phyloP scores from a whole-genome alignment of 2,329 filamentous ascomycete species.

The Paracorniculantispora psalliotae region DNA sequence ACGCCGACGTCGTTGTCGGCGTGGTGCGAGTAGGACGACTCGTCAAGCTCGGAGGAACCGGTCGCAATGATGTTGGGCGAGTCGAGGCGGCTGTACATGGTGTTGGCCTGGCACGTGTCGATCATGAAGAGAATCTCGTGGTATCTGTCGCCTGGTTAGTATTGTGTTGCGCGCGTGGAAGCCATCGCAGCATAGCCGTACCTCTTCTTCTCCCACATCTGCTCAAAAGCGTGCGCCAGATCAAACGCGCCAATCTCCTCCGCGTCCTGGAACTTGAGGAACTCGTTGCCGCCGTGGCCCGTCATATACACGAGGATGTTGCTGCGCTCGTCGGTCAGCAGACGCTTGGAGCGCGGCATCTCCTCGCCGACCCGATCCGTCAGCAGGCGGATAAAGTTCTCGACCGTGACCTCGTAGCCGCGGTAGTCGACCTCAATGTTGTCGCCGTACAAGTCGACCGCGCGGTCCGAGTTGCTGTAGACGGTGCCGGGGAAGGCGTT shows the following conservation, averaged over 20 bases:
- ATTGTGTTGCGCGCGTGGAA: not conserved
- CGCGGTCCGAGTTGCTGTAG: slow-evolving; percentile 95
- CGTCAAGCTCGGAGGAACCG: slow-evolving; percentile 90
- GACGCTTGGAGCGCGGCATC: slow-evolving; percentile 88
- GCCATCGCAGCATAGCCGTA: slow-evolving; percentile 23
- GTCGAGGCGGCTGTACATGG: slow-evolving; percentile 98
- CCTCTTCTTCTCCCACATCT: slow-evolving; percentile 99
- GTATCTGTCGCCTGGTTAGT: slow-evolving; percentile 51
- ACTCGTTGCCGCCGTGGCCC: slow-evolving; percentile 94
- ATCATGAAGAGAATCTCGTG: slow-evolving; percentile 99
- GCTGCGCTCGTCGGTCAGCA: slow-evolving; percentile 90
- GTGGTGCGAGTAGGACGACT: slow-evolving; percentile 96
- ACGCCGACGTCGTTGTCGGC: slow-evolving; percentile 97
- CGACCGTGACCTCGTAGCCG: slow-evolving; percentile 96
- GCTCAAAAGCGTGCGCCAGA: slow-evolving; percentile 92
- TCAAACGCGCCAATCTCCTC: slow-evolving; percentile 97
- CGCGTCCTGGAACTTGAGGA: slow-evolving; percentile 95
- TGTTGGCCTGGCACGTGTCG: slow-evolving; percentile 98
- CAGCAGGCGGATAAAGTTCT: slow-evolving; percentile 94
- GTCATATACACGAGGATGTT: slow-evolving; percentile 99
- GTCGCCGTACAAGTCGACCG: slow-evolving; percentile 93
- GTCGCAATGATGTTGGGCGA: slow-evolving; percentile 97
- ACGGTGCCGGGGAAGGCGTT: slow-evolving; percentile 97
- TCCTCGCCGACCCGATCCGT: slow-evolving; percentile 93
- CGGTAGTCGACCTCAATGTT: slow-evolving; percentile 99